Evolutionary conservation across 805 yeast genomes (phyloP), one percentile per base, ranked within the genome.

Genomic region (Zygoascus bituminiphila): DNA sequence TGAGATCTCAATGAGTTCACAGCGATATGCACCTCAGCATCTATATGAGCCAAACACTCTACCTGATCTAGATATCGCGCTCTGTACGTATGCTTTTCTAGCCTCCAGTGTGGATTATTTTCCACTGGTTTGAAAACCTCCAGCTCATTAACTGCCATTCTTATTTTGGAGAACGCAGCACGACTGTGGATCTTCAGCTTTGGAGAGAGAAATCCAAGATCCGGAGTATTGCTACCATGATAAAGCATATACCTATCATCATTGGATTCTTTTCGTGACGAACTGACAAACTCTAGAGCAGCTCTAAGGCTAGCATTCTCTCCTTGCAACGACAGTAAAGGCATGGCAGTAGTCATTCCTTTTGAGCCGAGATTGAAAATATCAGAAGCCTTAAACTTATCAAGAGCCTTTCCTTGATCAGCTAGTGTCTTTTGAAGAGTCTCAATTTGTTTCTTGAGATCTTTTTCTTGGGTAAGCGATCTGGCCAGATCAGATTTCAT

Each of bases 241-340:
- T n/a, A n/a, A 2, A 39, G 14, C 14, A 39, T 39, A 14, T 22
- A 21, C 6, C 12, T 26, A 12, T 5, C n/a, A 12, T n/a, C 24
- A 5, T 2, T 6, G 4, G 22, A 5, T 2, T 20, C 42, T 6
- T 20, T 22, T 39, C 23, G 17, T 9, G 23, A 21, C 12, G 19
- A 23, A 6, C 24, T 9, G n/a, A 22, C 25, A 23, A 22, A 39
- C 23, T 20, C 24, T 9, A 39, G 20, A 5, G 35, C 44, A 14
- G 44, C 44, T 41, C 45, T 47, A 41, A 55, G 31, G 9, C 50
- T 42, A 4, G 41, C 38, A 9, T 53, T 42, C 41, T 55, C 56
- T 9, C 36, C 31, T 21, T 42, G 48, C n/a, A 54, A 22, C 15
- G 50, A 15, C 12, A 48, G 31, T 4, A 42, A 31, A 9, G 48